phyloP scores from a whole-genome alignment of 352 stramenopile species.

The Phytophthora cactorum region DNA sequence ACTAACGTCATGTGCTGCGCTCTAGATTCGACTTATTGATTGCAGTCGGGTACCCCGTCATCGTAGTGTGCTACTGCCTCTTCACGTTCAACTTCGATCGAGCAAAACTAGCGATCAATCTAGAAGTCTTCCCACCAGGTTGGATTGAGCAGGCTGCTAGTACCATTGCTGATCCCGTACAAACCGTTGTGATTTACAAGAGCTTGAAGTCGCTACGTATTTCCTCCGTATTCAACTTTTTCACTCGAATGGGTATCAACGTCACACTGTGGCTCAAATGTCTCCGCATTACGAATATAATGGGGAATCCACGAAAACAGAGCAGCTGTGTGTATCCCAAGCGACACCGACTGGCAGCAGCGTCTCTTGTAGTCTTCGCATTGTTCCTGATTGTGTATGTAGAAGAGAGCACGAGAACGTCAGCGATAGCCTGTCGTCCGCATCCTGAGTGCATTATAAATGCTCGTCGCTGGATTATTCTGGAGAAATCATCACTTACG shows the following conservation, averaged over 20 bases:
- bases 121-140: conserved; percentile 8
- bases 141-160: conserved; percentile 3
- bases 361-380: not conserved
- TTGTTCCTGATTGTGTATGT: conserved; percentile 14
- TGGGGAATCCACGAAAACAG: not conserved
- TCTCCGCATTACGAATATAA: not conserved
- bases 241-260: conserved; percentile 36
- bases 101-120: conserved; percentile 16
- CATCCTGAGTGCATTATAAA: conserved; percentile 32
- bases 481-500: conserved; percentile 4
- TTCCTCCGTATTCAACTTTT: conserved; percentile 24
- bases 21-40: conserved; percentile 35
- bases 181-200: conserved; percentile 19
- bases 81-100: conserved; percentile 28
- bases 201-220: conserved; percentile 37
- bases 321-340: conserved; percentile 13
- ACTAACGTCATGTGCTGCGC: not conserved
- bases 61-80: conserved; percentile 22
- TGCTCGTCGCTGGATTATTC: conserved; percentile 24
- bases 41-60: conserved; percentile 22
- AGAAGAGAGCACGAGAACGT: conserved; percentile 18
- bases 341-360: conserved; percentile 1
- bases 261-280: conserved; percentile 12
- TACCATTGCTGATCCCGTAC: conserved; percentile 1
- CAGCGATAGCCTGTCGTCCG: conserved; percentile 2